phyloP scores from a whole-genome alignment of 305 asterid genomes.

The Fraxinus xanthoxyloides region DNA sequence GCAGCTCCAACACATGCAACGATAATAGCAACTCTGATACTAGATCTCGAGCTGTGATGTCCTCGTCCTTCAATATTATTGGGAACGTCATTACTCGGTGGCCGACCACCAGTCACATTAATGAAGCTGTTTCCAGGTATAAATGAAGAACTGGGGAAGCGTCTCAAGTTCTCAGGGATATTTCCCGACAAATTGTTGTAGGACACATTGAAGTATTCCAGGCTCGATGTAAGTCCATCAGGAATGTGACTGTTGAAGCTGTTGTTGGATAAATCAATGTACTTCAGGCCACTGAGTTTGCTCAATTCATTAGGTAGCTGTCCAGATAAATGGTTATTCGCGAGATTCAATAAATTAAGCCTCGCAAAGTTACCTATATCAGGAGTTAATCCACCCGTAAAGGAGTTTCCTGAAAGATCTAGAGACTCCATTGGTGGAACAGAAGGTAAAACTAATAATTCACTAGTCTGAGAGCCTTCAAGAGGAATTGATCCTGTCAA shows the following conservation, averaged over 20 bases:
- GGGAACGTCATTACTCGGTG: constrained; percentile 28
- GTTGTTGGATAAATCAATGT: constrained; percentile 74
- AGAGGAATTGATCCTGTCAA: constrained; percentile 77
- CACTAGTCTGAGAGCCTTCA: constrained; percentile 52
- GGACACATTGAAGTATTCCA: constrained; percentile 58
- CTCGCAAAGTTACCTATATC: constrained; percentile 71
- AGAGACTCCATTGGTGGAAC: constrained; percentile 67
- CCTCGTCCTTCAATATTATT: constrained; percentile 1
- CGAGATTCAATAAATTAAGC: constrained; percentile 69
- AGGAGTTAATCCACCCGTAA: constrained; percentile 64
- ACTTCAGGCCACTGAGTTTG: constrained; percentile 61
- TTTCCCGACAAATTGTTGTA: constrained; percentile 65
- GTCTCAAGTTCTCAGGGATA: constrained; percentile 62
- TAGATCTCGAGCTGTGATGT: constrained; percentile 44
- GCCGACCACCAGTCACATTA: constrained; percentile 14
- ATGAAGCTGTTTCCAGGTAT: constrained; percentile 59
- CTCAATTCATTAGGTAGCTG: constrained; percentile 63
- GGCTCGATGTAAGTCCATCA: constrained; percentile 52
- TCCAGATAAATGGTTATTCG: constrained; percentile 70
- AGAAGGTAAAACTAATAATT: constrained; percentile 60
- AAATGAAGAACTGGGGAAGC: constrained; percentile 65
- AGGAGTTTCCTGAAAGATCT: constrained; percentile 75
- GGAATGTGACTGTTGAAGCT: constrained; percentile 70
- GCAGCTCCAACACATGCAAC: constrained; percentile 77
- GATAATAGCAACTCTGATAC: constrained; percentile 63